Base-by-base conservation (phyloP, 805 yeast species). In the Torulaspora indica region DNA sequence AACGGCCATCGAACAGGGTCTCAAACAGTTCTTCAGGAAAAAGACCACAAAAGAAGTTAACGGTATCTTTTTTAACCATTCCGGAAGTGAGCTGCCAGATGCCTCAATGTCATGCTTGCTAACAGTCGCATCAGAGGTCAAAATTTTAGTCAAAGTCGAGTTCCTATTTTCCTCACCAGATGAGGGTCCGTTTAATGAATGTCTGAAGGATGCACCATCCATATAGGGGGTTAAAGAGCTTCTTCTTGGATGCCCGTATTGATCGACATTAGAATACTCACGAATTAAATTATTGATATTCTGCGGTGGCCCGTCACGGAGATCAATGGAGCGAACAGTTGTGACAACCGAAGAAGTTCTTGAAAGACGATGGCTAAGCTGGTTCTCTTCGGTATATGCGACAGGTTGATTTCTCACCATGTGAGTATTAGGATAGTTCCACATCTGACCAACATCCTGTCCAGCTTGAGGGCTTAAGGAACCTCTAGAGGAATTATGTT, bases 1-100 rank as follows among this genome's bases (percentile, higher is more conserved):
- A 18, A 89, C 74, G 1, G 95, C 69, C 22, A 85, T 50, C 1
- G 95, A 81, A 27, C 81, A 80, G 1, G 97, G 97, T 41, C 87
- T 76, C 37, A 71, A 57, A 52, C 83, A 77, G 60, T 82, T 85
- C 46, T 77, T 74, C 3, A 68, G 17, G 42, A 73, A 61, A 47
- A 66, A 71, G 2, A 56, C 61, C 5, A 59, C 22, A 18, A 57
- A 53, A 34, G 56, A 52, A 20, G 62, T 55, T n/a, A 60, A 48
- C 8, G 61, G 61, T 25, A 62, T 51, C 27, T 61, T 62, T 43
- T 48, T 53, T 9, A 61, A 17, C 49, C 58, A 51, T 20, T 35
- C 35, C 4, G 68, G 67, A 15, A 64, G 38, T 4, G 54, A 49
- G 8, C 49, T 35, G 17, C 65, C 68, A 3, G 69, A 61, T 18